Evolutionary conservation across 225 moss, liverwort and hornwort species (phyloP).

Genomic region (Lunularia cruciata): DNA sequence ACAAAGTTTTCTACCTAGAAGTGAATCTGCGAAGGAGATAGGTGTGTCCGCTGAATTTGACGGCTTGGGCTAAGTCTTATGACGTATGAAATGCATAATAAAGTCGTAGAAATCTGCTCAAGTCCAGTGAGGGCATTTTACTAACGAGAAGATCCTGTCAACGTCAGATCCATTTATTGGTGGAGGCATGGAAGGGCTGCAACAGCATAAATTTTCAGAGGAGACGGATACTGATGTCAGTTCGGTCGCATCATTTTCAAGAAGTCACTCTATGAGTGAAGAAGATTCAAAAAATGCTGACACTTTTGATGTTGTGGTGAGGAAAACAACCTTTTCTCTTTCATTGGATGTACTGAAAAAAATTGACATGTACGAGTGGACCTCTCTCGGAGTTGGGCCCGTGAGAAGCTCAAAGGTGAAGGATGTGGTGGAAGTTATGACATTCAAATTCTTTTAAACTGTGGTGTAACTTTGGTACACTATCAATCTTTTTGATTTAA

Average conservation of each 20-base stretch:
- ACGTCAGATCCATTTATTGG: constrained; percentile 20
- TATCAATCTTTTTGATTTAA: no score
- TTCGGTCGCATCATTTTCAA: constrained; percentile 61
- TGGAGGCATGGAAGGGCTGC: constrained; percentile 20
- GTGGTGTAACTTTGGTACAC: no score
- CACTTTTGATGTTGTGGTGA: constrained; percentile 88
- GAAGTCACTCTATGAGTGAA: constrained; percentile 70
- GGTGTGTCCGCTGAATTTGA: background rate
- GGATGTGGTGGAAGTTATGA: no score
- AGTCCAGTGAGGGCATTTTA: no score
- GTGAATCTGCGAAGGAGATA: constrained; percentile 19
- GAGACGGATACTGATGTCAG: constrained; percentile 52
- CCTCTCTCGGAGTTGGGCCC: background rate
- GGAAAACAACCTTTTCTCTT: no score
- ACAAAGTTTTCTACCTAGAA: constrained; percentile 14
- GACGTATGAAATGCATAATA: no score
- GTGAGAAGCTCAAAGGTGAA: background rate
- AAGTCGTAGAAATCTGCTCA: no score
- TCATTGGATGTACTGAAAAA: no score
- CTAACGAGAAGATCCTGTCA: no score
- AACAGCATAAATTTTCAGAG: constrained; percentile 32
- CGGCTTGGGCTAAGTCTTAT: no score
- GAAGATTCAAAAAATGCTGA: constrained; percentile 90
- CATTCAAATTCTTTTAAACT: no score
- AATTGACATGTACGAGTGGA: no score